These are phyloP conservation scores for Gracilaria gracilis DNA, from an alignment of 23 red algal species.

Conservation along the genomic window DNA sequence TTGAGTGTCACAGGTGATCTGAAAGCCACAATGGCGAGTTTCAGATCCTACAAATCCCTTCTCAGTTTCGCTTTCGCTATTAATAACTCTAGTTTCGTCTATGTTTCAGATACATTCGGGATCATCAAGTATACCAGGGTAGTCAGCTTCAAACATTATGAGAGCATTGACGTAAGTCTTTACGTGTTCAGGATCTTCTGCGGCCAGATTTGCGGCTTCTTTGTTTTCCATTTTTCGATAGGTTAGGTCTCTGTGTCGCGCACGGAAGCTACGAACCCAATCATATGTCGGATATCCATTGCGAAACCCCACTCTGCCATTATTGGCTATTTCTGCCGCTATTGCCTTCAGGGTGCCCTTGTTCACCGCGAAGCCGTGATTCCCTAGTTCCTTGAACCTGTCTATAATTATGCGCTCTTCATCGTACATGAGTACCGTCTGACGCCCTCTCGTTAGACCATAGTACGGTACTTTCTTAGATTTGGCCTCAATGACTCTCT, in stretches of 20 bases:
- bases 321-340: background rate
- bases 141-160: background rate
- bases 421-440: background rate
- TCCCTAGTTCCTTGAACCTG: background rate
- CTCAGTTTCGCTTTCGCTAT: background rate
- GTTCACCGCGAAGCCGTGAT: background rate
- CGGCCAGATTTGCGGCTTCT: background rate
- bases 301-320: background rate
- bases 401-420: conserved; percentile 22
- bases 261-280: background rate
- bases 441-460: too few species aligned
- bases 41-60: background rate
- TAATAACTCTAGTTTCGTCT: background rate
- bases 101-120: background rate
- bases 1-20: background rate
- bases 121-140: background rate
- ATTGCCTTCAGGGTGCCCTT: background rate
- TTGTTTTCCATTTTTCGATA: conserved; percentile 31
- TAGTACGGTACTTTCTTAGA: too few species aligned
- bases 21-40: background rate
- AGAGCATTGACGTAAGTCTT: background rate
- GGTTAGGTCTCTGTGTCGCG: conserved; percentile 29
- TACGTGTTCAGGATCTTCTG: background rate
- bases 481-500: too few species aligned
- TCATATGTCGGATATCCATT: background rate